Base-by-base conservation (phyloP, 768 basidiomycete genomes). In the Dioszegia crocea region DNA sequence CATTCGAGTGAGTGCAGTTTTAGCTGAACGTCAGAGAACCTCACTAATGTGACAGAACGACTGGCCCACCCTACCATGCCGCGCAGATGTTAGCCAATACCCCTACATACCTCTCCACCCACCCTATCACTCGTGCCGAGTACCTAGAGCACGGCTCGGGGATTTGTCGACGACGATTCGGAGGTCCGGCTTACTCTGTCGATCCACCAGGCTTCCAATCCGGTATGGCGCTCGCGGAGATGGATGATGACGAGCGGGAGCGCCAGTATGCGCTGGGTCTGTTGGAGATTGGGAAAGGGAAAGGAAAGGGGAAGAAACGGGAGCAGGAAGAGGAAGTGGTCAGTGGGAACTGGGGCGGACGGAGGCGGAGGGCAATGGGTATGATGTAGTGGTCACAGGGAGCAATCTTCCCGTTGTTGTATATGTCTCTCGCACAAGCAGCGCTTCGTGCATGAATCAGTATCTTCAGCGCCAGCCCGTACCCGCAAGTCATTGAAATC, bases 91-190 rank as follows among this genome's bases (percentile, higher is more conserved):
- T 81, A 16, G 85, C 89, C 64, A 83, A 84, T 24, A 80, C 76
- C 51, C 78, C 79, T 19, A 78, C 84, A 24, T 79, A 80, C 39
- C 86, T 87, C 64, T 51, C 79, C 0, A 76, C 80, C 30, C 78
- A 79, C 19, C 81, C 84, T 29, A 84, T 91, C 61, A 89, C 89
- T 3, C 80, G 87, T 43, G 84, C 83, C 47, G 91, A 97, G 74
- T 97, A 94, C 77, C 79, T 84, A 48, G 92, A 97, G 78, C 82
- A 82, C 60, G 92, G 92, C 33, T 87, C 84, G 64, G 83, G 80
- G 59, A 86, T 87, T 57, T 84, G 84, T 59, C 83, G 89, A 63
- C 81, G 86, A 58, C 89, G 88, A 71, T 89, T 92, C 77, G 80
- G 66, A 17, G 67, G 67, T 16, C 71, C 68, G 21, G 43, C 48